phyloP scores from a whole-genome alignment of 768 basidiomycete genomes.

The Lactifluus echinatus region DNA sequence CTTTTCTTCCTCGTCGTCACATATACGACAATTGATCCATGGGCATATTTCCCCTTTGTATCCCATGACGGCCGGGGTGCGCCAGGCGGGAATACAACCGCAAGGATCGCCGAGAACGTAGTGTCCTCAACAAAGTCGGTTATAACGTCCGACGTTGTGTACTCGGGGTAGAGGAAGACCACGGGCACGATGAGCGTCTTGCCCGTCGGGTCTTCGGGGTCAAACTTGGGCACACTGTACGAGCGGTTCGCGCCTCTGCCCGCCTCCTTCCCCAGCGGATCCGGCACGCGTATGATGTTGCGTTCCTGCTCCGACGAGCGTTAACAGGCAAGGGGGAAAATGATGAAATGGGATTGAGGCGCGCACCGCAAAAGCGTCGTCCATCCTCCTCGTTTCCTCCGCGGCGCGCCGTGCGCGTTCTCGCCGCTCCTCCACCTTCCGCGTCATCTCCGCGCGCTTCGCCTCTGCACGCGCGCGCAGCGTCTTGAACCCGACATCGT shows the following conservation, averaged over 20 bases:
- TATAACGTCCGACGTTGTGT: conserved; percentile 84
- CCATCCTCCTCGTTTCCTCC: conserved; percentile 45
- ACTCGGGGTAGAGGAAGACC: conserved; percentile 89
- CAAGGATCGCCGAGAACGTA: conserved; percentile 69
- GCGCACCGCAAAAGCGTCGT: conserved; percentile 57
- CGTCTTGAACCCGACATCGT: conserved; percentile 44
- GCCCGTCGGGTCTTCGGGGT: conserved; percentile 51
- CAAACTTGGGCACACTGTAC: conserved; percentile 51
- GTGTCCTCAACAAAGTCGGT: conserved; percentile 79
- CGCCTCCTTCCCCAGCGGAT: conserved; percentile 45
- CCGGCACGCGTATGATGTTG: conserved; percentile 52
- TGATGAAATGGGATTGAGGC: not conserved
- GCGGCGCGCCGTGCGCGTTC: conserved; percentile 42
- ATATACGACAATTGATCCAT: conserved; percentile 65
- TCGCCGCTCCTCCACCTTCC: conserved; percentile 40
- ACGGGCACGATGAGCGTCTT: conserved; percentile 70
- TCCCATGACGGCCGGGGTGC: conserved; percentile 66
- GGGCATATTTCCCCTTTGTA: conserved; percentile 51
- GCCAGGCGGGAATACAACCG: conserved; percentile 74
- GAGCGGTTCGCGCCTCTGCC: conserved; percentile 37
- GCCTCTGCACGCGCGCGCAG: conserved; percentile 41
- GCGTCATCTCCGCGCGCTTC: conserved; percentile 41
- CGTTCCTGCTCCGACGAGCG: conserved; percentile 47
- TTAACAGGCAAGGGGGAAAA: not conserved
- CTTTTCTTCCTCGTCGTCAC: conserved; percentile 69